phyloP scores from a whole-genome alignment of 164 flowering plant species.

The Aristolochia fimbriata region DNA sequence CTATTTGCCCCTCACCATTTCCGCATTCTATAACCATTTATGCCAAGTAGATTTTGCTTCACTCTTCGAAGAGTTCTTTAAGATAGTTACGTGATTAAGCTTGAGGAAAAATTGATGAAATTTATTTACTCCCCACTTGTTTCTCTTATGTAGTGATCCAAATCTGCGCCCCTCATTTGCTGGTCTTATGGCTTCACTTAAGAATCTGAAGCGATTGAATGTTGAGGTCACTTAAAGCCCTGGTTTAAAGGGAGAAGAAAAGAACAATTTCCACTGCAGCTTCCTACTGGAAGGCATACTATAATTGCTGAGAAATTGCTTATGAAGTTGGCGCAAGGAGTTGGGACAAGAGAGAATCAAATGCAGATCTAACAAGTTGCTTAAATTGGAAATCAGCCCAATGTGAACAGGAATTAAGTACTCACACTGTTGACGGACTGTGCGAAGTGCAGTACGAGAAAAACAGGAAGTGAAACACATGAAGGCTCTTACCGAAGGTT shows the following conservation, averaged over 20 bases:
- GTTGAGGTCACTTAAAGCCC: conserved; percentile 21
- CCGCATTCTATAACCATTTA: neutral
- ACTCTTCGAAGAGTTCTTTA: neutral
- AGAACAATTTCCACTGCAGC: conserved; percentile 13
- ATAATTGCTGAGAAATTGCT: too few species aligned
- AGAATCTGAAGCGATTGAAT: conserved; percentile 37
- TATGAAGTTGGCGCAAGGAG: conserved; percentile 28
- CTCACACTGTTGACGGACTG: conserved; percentile 17
- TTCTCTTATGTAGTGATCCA: conserved; percentile 62
- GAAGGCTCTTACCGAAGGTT: too few species aligned
- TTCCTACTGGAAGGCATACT: neutral
- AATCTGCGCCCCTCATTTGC: conserved; percentile 69
- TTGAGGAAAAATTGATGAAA: neutral
- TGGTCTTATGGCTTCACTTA: conserved; percentile 66
- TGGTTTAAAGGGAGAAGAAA: conserved; percentile 5
- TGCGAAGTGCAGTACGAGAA: conserved; percentile 30
- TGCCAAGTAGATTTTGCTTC: neutral
- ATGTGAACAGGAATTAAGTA: neutral
- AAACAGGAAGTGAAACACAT: conserved; percentile 5
- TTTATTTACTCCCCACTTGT: neutral
- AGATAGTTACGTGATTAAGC: neutral
- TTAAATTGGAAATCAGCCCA: neutral
- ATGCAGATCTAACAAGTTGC: neutral
- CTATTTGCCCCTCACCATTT: neutral
- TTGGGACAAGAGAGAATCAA: conserved; percentile 16